Percentiles rank a stretch among this genome's conserved stretches.
phyloP scores from a whole-genome alignment of 768 basidiomycete species.

The Termitomyces sp. region DNA sequence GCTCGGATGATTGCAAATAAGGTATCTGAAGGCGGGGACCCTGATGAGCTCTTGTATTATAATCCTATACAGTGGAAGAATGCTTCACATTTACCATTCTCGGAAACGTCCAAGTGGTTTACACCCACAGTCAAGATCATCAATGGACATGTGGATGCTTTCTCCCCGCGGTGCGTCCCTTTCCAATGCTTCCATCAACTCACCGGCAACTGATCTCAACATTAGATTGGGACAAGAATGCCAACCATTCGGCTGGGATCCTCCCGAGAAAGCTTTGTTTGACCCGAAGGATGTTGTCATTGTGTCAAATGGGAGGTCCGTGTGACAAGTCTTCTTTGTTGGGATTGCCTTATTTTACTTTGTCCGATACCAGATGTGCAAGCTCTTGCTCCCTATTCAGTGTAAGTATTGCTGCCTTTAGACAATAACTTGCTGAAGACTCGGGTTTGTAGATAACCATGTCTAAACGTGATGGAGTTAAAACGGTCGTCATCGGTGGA shows the following conservation, averaged over 20 bases:
- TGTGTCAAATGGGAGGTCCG: conserved; percentile 46
- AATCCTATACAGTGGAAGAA: conserved; percentile 45
- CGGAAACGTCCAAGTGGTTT: conserved; percentile 40
- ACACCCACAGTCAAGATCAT: conserved; percentile 33
- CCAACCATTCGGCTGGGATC: conserved; percentile 23
- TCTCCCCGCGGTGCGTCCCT: conserved; percentile 36
- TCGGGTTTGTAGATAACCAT: conserved; percentile 45
- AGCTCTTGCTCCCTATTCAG: conserved; percentile 44
- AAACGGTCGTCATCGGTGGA: conserved; percentile 51
- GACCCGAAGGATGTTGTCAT: conserved; percentile 43
- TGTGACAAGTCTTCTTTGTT: neutral
- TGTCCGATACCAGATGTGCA: conserved; percentile 28
- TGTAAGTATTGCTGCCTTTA: conserved; percentile 18
- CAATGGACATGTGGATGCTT: conserved; percentile 44
- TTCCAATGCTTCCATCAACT: neutral
- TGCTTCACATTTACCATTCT: conserved; percentile 37
- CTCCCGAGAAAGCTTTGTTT: conserved; percentile 42
- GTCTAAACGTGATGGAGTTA: conserved; percentile 51
- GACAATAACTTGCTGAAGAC: neutral
- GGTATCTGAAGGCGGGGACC: conserved; percentile 38
- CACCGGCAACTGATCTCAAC: neutral
- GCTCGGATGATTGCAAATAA: conserved; percentile 42
- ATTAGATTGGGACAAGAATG: conserved; percentile 42
- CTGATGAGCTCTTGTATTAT: conserved; percentile 37
- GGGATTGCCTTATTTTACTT: neutral